Conservation (phyloP, 139 green algal species). For the Yamagishiella unicocca region DNA sequence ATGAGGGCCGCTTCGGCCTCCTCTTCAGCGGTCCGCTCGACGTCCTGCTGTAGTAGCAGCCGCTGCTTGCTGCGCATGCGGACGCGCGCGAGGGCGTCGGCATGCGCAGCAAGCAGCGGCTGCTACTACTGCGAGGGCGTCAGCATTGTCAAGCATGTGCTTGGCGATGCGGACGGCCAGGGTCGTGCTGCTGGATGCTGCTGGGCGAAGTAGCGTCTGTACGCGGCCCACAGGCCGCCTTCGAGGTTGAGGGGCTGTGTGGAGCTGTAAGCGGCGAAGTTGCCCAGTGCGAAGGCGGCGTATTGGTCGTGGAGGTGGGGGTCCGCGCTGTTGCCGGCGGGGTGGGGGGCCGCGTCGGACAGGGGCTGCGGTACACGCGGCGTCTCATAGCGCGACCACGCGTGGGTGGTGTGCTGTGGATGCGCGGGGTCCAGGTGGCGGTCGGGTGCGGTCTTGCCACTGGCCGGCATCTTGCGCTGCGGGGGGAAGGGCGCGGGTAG, state of each 20-base stretch:
- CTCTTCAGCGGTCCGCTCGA: neutral
- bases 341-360: neutral
- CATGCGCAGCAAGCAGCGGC: too few species aligned
- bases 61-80: neutral
- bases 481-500: neutral
- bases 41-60: neutral
- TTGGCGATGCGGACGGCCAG: neutral
- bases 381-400: neutral
- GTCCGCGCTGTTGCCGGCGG: neutral
- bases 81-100: neutral
- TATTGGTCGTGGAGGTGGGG: neutral
- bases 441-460: neutral
- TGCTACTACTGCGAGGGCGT: neutral
- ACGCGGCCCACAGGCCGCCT: neutral
- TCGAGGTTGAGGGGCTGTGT: neutral
- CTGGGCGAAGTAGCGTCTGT: neutral
- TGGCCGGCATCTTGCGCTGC: neutral
- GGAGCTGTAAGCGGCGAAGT: neutral
- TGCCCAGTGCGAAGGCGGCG: constrained; percentile 15
- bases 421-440: neutral
- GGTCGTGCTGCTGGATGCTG: neutral
- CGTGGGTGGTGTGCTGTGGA: neutral
- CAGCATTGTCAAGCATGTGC: neutral
- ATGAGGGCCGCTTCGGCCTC: neutral
- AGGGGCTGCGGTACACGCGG: neutral